A percentile compares a stretch with the other conserved stretches of the same genome.
Conservation (phyloP, 768 basidiomycete genomes). For the Leccinum olivaceopallidum region DNA sequence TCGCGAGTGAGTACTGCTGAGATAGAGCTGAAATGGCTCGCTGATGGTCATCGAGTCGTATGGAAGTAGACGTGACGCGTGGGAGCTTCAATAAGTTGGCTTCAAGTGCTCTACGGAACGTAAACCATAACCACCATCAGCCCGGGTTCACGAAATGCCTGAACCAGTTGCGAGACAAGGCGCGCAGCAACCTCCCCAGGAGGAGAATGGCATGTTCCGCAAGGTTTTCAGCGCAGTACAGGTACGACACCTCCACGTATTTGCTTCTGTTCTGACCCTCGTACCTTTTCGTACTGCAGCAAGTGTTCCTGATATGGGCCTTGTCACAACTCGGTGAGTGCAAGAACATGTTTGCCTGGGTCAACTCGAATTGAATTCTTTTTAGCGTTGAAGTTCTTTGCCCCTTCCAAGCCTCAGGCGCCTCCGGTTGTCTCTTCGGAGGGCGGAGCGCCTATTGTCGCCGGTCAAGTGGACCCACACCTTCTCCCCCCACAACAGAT, state of each 20-base stretch:
- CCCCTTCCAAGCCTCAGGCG: constrained; percentile 36
- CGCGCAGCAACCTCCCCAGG: constrained; percentile 14
- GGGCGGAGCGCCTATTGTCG: constrained; percentile 13
- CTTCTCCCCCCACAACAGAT: constrained; percentile 56
- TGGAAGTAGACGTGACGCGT: constrained; percentile 14
- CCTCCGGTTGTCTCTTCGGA: constrained; percentile 31
- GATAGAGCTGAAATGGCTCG: constrained; percentile 33
- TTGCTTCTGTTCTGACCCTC: constrained; percentile 2
- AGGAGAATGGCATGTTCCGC: constrained; percentile 38
- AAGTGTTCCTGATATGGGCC: constrained; percentile 68
- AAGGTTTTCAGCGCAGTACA: constrained; percentile 43
- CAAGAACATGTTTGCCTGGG: background rate
- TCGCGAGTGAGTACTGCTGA: constrained; percentile 21
- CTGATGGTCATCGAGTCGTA: constrained; percentile 28
- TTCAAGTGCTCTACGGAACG: background rate
- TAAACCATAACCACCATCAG: constrained; percentile 6
- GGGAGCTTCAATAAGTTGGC: constrained; percentile 19
- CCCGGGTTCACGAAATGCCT: constrained; percentile 20
- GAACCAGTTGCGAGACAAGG: constrained; percentile 27
- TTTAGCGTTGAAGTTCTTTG: constrained; percentile 47
- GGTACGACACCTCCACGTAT: constrained; percentile 33
- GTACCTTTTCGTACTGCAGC: constrained; percentile 40
- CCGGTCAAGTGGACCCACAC: constrained; percentile 43
- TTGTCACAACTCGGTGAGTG: constrained; percentile 62
- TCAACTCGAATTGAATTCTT: background rate